Conservation (phyloP, 495 filamentous ascomycete species). For the Lasiosphaeria hispida region DNA sequence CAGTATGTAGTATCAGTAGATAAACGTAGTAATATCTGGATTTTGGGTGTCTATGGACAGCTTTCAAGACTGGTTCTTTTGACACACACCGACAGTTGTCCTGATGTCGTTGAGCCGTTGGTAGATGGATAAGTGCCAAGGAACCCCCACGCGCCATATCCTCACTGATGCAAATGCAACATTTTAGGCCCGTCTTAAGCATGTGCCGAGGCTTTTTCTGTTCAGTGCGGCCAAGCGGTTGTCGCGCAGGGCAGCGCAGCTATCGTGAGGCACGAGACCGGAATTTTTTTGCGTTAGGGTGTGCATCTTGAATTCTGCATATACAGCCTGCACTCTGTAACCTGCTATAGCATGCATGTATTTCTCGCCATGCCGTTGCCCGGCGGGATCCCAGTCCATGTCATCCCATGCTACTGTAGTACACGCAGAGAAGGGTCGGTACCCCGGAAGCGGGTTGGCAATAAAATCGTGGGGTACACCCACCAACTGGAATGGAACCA, state of each 20-base stretch:
- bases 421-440: too few species aligned
- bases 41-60: constrained; percentile 6
- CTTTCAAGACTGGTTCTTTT: neutral
- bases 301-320: neutral
- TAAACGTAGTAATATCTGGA: constrained; percentile 4
- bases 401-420: too few species aligned
- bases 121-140: neutral
- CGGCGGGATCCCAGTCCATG: too few species aligned
- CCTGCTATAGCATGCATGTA: too few species aligned
- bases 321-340: too few species aligned
- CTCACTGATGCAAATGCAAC: neutral
- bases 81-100: neutral
- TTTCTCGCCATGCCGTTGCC: too few species aligned
- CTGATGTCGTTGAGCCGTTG: neutral
- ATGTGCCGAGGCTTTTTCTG: neutral
- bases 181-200: neutral
- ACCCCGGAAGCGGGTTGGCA: too few species aligned
- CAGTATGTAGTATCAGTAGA: too few species aligned
- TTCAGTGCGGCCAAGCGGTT: neutral
- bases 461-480: too few species aligned
- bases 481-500: too few species aligned
- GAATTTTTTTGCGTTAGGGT: constrained; percentile 8
- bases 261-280: constrained; percentile 16
- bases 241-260: constrained; percentile 11
- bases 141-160: constrained; percentile 13